phyloP scores from a whole-genome alignment of 352 stramenopile species.

The Globisporangium lucens region DNA sequence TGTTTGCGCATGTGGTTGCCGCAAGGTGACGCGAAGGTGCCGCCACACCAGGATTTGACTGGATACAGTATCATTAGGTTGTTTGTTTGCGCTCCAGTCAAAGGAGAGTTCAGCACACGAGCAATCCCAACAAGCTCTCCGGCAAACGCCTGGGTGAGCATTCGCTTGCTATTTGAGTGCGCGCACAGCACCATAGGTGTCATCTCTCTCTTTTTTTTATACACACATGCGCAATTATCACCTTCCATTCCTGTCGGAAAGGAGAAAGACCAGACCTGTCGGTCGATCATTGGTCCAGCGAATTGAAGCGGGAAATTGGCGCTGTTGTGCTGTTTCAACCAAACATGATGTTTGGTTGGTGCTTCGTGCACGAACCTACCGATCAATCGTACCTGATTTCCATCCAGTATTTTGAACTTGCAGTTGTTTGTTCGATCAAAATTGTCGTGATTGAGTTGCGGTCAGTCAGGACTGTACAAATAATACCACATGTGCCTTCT shows the following conservation, averaged over 20 bases:
- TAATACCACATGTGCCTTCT: not conserved
- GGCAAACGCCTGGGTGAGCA: no score
- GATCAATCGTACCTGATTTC: not conserved
- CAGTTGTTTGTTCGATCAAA: not conserved
- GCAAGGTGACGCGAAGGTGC: conserved; percentile 6
- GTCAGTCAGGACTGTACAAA: not conserved
- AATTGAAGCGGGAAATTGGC: not conserved
- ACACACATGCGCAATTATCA: no score
- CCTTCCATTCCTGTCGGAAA: no score
- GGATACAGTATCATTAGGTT: not conserved
- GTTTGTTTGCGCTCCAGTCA: not conserved
- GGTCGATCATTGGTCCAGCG: no score
- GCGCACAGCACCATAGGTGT: no score
- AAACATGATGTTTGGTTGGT: not conserved
- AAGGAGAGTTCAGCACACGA: no score
- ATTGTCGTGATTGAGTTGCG: not conserved
- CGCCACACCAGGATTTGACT: not conserved
- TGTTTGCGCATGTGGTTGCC: conserved; percentile 6
- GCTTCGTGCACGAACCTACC: not conserved
- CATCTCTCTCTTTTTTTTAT: no score
- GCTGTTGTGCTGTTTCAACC: not conserved
- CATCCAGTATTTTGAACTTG: not conserved
- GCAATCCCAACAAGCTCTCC: no score
- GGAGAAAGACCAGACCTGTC: no score
- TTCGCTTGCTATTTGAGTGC: no score